Evolutionary conservation across 306 rosid genomes (phyloP).

Genomic region (Quercus rubra): DNA sequence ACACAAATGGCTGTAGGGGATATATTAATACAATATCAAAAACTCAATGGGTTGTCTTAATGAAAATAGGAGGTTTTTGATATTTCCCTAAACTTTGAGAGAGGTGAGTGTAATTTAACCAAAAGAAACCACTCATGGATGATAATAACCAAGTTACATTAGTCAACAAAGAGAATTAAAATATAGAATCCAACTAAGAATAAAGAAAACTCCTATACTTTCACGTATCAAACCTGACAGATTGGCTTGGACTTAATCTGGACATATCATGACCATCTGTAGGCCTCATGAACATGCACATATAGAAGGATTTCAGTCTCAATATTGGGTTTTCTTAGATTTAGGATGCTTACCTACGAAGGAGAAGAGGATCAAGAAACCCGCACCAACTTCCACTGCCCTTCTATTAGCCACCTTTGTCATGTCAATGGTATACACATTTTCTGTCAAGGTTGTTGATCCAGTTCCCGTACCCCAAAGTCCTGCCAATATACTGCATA

Average conservation of each 20-base stretch:
- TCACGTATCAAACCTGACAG: background rate
- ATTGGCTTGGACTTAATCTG: background rate
- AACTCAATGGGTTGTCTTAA: no score
- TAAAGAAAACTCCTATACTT: background rate
- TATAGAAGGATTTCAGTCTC: background rate
- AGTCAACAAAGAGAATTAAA: background rate
- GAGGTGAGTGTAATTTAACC: no score
- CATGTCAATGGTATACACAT: slow-evolving; percentile 59
- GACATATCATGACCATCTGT: background rate
- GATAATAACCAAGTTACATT: background rate
- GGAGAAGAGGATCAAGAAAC: slow-evolving; percentile 71
- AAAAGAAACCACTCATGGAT: background rate
- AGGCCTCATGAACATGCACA: background rate
- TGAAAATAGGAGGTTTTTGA: no score
- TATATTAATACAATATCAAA: no score
- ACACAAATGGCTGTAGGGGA: no score
- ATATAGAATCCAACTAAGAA: background rate
- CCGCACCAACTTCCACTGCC: slow-evolving; percentile 76
- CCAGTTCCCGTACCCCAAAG: slow-evolving; percentile 96
- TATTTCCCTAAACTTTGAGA: no score
- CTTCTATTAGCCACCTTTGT: slow-evolving; percentile 84
- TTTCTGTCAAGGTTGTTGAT: slow-evolving; percentile 91
- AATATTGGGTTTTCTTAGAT: background rate
- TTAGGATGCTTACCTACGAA: slow-evolving; percentile 48
- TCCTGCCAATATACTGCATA: slow-evolving; percentile 90